Base-by-base conservation (phyloP, 257 asterid genomes). In the Plantago elongata region DNA sequence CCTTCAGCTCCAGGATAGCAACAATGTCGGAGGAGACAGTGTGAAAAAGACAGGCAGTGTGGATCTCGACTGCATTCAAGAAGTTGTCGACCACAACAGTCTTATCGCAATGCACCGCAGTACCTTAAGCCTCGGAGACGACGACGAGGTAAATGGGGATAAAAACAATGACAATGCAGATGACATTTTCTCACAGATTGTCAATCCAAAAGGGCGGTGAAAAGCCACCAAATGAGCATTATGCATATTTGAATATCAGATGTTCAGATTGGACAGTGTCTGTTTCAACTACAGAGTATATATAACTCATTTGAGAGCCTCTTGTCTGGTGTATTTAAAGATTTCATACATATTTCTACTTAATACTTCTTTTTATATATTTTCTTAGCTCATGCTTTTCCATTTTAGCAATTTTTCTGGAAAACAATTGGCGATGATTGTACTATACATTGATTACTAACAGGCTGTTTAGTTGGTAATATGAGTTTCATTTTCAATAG, bases 91-190 rank as follows among this genome's bases (percentile, higher is more conserved):
- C 45, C 89, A 80, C 2, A 64, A 74, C 37, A 80, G 81, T 65
- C 60, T 85, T 42, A 64, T 88, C 46, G 96, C 96, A 7, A 88
- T 80, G 95, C 95, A 85, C 48, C 67, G 90, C 46, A 88, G 72
- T 63, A 85, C 76, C 7, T 59, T 85, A 55, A 82, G 85, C 67
- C 90, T 88, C 11, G 89, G 72, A 54, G 89, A 84, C 5, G 95
- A 88, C 0, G 61, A 60, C 4, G 75, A 76, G 9, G 51, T 60
- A 0, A 48, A 55, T 13, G 47, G 45, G 17, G 42, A 12, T 1
- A 51, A 29, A n/a, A 54, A 17, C 13, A 45, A 56, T 1, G 83
- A 74, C 30, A 63, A 69, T 7, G 56, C 68, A 0, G 73, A 80
- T 17, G 88, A 81, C 9, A 63, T 80, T 45, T 90, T 90, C 73